Conservation (phyloP, 2,329 filamentous ascomycete genomes). For the Epichloe bromicola region DNA sequence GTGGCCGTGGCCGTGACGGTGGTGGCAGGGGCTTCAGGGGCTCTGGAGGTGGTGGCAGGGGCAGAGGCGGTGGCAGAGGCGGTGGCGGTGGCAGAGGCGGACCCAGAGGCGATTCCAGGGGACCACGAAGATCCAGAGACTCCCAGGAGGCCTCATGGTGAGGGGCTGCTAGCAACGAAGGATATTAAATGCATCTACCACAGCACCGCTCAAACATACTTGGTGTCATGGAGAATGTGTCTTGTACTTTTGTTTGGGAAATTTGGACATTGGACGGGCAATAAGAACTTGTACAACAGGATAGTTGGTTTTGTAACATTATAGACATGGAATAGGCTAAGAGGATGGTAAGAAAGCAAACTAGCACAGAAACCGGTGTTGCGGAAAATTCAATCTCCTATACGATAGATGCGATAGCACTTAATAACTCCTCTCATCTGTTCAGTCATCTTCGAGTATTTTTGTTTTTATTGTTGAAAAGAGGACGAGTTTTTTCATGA, state of each 20-base stretch:
- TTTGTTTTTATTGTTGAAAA: neutral
- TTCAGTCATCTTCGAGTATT: neutral
- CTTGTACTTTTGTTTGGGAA: neutral
- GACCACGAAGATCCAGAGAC: neutral
- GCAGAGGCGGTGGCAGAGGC: slow-evolving; percentile 4
- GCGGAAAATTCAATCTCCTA: slow-evolving; percentile 2
- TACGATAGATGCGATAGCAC: neutral
- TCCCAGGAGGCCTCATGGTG: neutral
- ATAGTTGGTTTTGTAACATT: slow-evolving; percentile 1
- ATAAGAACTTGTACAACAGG: slow-evolving; percentile 2
- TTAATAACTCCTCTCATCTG: neutral
- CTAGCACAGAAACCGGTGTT: neutral
- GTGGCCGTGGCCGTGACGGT: slow-evolving; percentile 9
- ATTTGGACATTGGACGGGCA: neutral
- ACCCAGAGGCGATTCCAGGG: neutral
- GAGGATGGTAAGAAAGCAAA: neutral
- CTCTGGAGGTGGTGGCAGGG: neutral
- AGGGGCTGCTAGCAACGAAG: neutral
- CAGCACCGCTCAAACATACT: neutral
- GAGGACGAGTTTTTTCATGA: neutral
- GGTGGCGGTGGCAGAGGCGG: neutral
- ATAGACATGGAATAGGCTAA: neutral
- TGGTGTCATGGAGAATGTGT: neutral
- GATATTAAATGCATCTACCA: neutral
- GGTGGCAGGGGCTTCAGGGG: slow-evolving; percentile 8